phyloP scores from a whole-genome alignment of 768 basidiomycete genomes.

The Russula compacta region DNA sequence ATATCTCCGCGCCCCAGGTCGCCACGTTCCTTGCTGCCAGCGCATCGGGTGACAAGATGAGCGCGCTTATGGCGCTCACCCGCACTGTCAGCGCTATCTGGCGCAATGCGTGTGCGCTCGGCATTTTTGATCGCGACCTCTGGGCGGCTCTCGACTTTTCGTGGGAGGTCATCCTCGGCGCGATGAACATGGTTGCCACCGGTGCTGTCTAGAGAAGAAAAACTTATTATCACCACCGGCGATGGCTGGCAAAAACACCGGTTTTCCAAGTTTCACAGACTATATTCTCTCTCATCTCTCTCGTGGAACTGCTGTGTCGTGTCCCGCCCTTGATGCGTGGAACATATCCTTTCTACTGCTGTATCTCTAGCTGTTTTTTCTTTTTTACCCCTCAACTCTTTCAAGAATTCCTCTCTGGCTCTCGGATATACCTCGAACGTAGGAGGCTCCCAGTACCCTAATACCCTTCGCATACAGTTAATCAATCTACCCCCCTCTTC shows the following conservation, averaged over 20 bases:
- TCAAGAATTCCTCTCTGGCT: background rate
- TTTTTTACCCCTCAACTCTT: background rate
- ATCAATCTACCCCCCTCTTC: background rate
- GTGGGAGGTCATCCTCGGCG: conserved; percentile 59
- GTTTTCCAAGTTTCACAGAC: background rate
- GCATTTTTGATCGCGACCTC: conserved; percentile 52
- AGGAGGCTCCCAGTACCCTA: conserved; percentile 3
- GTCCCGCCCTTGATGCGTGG: conserved; percentile 11
- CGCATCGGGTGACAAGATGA: conserved; percentile 26
- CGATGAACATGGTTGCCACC: conserved; percentile 33
- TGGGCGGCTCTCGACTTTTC: conserved; percentile 61
- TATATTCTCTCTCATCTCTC: background rate
- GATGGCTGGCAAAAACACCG: background rate
- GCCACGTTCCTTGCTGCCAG: conserved; percentile 20
- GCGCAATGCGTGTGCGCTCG: conserved; percentile 64
- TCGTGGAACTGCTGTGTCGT: conserved; percentile 12
- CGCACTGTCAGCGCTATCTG: conserved; percentile 55
- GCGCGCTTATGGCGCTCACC: conserved; percentile 41
- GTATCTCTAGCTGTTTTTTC: conserved; percentile 15
- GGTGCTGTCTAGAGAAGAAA: conserved; percentile 5
- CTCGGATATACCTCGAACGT: conserved; percentile 9
- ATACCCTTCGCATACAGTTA: conserved; percentile 1
- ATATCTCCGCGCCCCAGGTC: conserved; percentile 21
- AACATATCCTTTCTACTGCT: conserved; percentile 5
- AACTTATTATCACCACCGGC: background rate